phyloP scores from a whole-genome alignment of 129 eudicot species.

The Escallonia rubra region DNA sequence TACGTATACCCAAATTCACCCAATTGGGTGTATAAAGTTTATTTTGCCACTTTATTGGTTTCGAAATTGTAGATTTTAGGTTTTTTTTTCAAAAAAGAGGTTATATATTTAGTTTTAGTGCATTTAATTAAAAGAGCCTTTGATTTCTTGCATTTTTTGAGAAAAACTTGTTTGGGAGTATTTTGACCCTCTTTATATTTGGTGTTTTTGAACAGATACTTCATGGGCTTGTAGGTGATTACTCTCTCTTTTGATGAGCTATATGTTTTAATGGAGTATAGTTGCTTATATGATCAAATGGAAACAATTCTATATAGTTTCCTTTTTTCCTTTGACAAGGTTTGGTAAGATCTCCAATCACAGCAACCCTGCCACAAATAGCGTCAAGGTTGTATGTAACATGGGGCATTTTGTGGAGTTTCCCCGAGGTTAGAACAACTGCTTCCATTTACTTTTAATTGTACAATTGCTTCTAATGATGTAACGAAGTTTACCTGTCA shows the following conservation, averaged over 20 bases:
- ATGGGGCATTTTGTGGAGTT: slow-evolving; percentile 88
- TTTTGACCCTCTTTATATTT: too few species aligned
- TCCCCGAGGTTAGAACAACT: slow-evolving; percentile 59
- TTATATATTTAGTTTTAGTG: not conserved
- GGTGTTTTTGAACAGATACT: slow-evolving; percentile 41
- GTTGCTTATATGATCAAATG: not conserved
- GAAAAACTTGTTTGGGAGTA: not conserved
- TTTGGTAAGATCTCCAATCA: slow-evolving; percentile 85
- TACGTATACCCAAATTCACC: too few species aligned
- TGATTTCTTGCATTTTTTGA: slow-evolving; percentile 11
- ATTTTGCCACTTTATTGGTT: not conserved
- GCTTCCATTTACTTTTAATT: not conserved
- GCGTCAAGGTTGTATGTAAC: slow-evolving; percentile 75
- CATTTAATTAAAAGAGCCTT: slow-evolving; percentile 4
- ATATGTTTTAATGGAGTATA: not conserved
- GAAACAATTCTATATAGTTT: not conserved
- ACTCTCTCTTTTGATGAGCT: slow-evolving; percentile 5
- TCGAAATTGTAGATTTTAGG: not conserved
- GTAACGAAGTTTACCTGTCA: slow-evolving; percentile 15
- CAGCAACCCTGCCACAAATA: slow-evolving; percentile 92
- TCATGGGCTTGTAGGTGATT: slow-evolving; percentile 67
- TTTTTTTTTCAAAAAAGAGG: not conserved
- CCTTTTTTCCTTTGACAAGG: slow-evolving; percentile 33
- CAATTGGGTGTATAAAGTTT: not conserved
- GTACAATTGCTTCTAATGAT: not conserved